Evolutionary conservation across 352 stramenopile species (phyloP).

Genomic region (Pythium pyrilobum): DNA sequence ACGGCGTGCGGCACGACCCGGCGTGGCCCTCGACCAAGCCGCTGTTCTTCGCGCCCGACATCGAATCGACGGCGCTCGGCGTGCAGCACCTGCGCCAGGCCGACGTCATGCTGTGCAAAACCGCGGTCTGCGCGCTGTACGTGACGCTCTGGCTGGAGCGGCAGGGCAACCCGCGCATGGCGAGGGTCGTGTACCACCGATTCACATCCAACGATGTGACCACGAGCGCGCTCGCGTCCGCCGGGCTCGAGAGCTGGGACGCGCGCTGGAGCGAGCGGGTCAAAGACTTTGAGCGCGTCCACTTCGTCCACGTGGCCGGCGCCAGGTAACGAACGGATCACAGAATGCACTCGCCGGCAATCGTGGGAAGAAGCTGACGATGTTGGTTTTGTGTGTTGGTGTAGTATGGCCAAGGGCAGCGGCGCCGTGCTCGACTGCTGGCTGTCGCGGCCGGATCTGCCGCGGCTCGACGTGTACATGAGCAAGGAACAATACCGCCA

Average conservation of each 20-base stretch:
- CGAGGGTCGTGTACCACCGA: conserved; percentile 42
- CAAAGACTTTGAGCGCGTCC: conserved; percentile 34
- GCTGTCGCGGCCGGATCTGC: conserved; percentile 34
- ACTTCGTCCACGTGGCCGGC: conserved; percentile 31
- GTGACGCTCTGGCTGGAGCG: conserved; percentile 42
- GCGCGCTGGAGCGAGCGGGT: not conserved
- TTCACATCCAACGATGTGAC: conserved; percentile 50
- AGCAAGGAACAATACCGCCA: conserved; percentile 28
- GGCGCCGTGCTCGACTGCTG: conserved; percentile 41
- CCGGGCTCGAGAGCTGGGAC: not conserved
- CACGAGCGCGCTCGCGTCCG: not conserved
- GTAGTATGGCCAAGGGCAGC: conserved; percentile 43
- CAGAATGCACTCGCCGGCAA: too few relatives aligned
- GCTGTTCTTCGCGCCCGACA: conserved; percentile 18
- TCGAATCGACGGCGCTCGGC: conserved; percentile 41
- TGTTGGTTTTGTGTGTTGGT: not conserved
- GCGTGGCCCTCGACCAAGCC: conserved; percentile 16
- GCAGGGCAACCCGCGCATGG: conserved; percentile 42
- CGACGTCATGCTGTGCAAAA: conserved; percentile 56
- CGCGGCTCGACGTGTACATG: conserved; percentile 42
- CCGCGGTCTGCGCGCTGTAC: conserved; percentile 27
- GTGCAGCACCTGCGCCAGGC: conserved; percentile 33
- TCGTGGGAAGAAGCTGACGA: not conserved
- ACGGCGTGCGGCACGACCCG: conserved; percentile 1
- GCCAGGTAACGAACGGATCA: too few relatives aligned